Evolutionary conservation across 805 yeast species (phyloP).

Genomic region (Ogataea methylovora): DNA sequence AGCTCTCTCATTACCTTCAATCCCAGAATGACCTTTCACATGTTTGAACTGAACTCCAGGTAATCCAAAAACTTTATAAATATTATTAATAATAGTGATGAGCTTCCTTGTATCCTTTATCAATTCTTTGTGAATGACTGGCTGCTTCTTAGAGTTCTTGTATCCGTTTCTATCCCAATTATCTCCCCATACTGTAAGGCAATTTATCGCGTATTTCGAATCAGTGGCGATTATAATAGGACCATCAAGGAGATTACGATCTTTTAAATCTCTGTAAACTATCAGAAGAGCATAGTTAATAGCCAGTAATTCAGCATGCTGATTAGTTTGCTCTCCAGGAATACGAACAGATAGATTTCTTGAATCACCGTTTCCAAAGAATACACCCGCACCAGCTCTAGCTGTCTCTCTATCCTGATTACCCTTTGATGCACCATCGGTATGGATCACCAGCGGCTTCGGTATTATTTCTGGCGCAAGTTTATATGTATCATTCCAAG

Average conservation of each 20-base stretch:
- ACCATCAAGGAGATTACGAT: constrained; percentile 7
- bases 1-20: constrained; percentile 68
- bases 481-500: neutral
- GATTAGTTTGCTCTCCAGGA: constrained; percentile 57
- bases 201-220: constrained; percentile 56
- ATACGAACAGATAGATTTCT: constrained; percentile 52
- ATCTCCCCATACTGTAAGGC: constrained; percentile 48
- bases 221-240: constrained; percentile 52
- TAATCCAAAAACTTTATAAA: constrained; percentile 27
- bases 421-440: constrained; percentile 72
- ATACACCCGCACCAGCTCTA: constrained; percentile 70
- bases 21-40: constrained; percentile 69
- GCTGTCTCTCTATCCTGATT: constrained; percentile 39
- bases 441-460: too few relatives aligned
- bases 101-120: constrained; percentile 27
- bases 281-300: constrained; percentile 44
- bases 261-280: constrained; percentile 27
- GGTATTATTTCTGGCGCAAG: too few relatives aligned
- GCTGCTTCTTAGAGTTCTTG: constrained; percentile 32
- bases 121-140: constrained; percentile 46
- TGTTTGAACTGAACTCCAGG: constrained; percentile 41
- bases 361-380: constrained; percentile 46
- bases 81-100: constrained; percentile 27
- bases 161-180: constrained; percentile 56
- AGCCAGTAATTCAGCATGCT: constrained; percentile 74